Conservation (phyloP, 208 protist species). For the Phytomonas sp. region DNA sequence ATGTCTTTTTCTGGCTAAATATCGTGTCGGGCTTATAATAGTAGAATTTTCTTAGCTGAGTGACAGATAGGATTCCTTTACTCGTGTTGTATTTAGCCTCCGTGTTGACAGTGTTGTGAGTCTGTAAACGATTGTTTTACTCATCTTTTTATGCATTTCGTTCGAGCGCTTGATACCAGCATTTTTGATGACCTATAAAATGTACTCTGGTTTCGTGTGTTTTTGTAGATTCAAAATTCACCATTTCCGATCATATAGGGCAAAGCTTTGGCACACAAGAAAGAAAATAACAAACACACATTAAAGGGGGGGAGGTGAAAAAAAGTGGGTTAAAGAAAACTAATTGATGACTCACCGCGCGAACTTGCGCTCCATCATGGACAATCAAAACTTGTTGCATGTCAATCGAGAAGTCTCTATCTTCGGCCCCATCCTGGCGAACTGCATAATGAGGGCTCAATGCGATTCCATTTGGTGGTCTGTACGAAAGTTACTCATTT, state of each 20-base stretch:
- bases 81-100: background rate
- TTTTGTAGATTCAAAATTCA: background rate
- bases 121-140: background rate
- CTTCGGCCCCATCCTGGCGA: background rate
- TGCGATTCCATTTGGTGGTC: background rate
- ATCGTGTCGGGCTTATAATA: background rate
- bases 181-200: background rate
- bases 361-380: background rate
- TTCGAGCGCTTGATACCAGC: background rate
- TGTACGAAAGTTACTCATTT: background rate
- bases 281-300: background rate
- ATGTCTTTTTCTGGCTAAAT: background rate
- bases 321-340: too few species aligned
- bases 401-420: background rate
- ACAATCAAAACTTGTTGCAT: background rate
- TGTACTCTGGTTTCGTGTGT: background rate
- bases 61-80: background rate
- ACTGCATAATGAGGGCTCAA: background rate
- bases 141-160: background rate
- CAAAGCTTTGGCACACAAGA: background rate
- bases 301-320: background rate
- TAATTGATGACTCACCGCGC: background rate
- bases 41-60: background rate
- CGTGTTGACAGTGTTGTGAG: background rate
- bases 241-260: background rate